Percentiles rank a stretch among this genome's conserved stretches.
phyloP scores from a whole-genome alignment of 2,329 filamentous ascomycete species.

The Pseudogymnoascus sp. region DNA sequence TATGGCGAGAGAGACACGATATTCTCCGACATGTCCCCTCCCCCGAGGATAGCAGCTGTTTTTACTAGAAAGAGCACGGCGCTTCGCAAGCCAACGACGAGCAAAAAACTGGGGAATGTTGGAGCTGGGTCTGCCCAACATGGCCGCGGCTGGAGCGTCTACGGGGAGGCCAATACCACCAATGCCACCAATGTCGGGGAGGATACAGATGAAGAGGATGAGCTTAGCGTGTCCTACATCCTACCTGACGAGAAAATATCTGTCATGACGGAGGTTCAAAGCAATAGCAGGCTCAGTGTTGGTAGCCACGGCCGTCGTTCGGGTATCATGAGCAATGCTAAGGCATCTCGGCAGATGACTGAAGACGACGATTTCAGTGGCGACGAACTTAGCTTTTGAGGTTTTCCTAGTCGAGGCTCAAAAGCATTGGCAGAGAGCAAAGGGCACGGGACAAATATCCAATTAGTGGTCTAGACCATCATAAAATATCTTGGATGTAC shows the following conservation, averaged over 20 bases:
- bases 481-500: background rate
- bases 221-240: background rate
- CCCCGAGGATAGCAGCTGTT: background rate
- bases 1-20: background rate
- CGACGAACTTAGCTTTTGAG: background rate
- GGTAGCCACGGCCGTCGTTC: background rate
- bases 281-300: background rate
- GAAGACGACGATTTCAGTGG: background rate
- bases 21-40: conserved; percentile 5
- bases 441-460: background rate
- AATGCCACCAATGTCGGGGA: background rate
- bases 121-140: background rate
- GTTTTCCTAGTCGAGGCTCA: background rate
- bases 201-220: background rate
- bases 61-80: background rate
- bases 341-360: background rate
- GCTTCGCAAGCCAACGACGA: background rate
- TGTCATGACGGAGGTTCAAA: background rate
- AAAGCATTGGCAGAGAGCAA: background rate
- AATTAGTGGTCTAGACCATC: background rate
- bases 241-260: background rate
- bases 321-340: background rate
- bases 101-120: background rate
- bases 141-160: conserved; percentile 2
- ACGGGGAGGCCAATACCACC: background rate